A percentile compares a stretch with the other conserved stretches of the same genome.
phyloP scores from a whole-genome alignment of 2,329 filamentous ascomycete species.

The Ophiocordyceps camponoti-floridani region DNA sequence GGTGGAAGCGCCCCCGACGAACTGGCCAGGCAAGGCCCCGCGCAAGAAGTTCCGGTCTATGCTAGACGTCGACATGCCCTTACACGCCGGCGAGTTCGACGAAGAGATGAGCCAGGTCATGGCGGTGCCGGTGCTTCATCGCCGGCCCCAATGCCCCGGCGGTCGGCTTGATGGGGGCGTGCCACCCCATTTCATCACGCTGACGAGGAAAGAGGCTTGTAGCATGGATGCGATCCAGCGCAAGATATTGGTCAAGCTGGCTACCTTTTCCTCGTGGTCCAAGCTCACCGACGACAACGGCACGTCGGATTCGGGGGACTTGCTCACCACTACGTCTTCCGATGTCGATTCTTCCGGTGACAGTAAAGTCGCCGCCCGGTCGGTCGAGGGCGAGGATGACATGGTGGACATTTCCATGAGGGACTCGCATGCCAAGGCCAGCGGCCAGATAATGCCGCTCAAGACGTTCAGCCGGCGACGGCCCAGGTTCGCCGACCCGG shows the following conservation, averaged over 20 bases:
- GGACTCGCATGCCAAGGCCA: slow-evolving; percentile 25
- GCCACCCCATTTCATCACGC: slow-evolving; percentile 52
- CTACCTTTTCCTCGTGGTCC: slow-evolving; percentile 55
- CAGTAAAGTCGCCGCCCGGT: slow-evolving; percentile 55
- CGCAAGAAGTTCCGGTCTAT: slow-evolving; percentile 31
- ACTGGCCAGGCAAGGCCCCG: slow-evolving; percentile 41
- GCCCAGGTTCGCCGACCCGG: slow-evolving; percentile 34
- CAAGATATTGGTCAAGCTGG: slow-evolving; percentile 62
- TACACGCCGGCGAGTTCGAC: slow-evolving; percentile 33
- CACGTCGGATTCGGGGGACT: slow-evolving; percentile 44
- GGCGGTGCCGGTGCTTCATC: slow-evolving; percentile 55
- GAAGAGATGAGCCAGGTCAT: slow-evolving; percentile 46
- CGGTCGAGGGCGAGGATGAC: slow-evolving; percentile 75
- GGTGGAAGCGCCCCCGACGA: slow-evolving; percentile 61
- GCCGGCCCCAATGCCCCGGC: slow-evolving; percentile 18
- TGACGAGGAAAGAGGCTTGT: slow-evolving; percentile 53
- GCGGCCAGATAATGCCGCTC: slow-evolving; percentile 17
- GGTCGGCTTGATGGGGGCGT: slow-evolving; percentile 13
- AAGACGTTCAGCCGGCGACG: slow-evolving; percentile 29
- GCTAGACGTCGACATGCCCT: slow-evolving; percentile 25
- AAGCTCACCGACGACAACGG: slow-evolving; percentile 36
- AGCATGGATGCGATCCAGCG: slow-evolving; percentile 54
- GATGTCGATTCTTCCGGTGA: slow-evolving; percentile 51
- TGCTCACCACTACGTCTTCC: slow-evolving; percentile 45
- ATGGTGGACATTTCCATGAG: slow-evolving; percentile 83